Conservation (phyloP, 1,139 yeast genomes). For the Nematodospora anomalae region DNA sequence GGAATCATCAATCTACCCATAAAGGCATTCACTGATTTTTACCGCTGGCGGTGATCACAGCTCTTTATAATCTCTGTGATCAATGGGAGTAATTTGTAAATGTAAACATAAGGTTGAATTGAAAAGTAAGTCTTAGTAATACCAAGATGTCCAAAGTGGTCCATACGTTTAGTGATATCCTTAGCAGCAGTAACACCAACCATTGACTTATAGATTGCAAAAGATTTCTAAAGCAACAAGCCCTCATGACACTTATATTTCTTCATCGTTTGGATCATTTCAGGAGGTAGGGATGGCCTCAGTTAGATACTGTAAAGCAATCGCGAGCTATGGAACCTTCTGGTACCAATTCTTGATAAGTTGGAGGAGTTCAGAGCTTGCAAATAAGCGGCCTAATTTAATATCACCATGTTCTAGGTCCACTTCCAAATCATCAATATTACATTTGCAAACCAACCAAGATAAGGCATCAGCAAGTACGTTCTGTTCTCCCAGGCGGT, state of each 20-base stretch:
- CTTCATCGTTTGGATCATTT: neutral
- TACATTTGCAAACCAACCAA: too few relatives aligned
- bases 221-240: neutral
- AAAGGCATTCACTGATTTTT: neutral
- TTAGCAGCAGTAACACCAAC: neutral
- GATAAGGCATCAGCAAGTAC: slow-evolving; percentile 3
- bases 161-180: neutral
- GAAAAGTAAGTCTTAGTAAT: too few relatives aligned
- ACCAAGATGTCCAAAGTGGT: slow-evolving; percentile 1
- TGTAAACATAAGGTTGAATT: too few relatives aligned
- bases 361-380: too few relatives aligned
- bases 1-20: neutral
- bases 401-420: too few relatives aligned
- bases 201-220: too few relatives aligned
- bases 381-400: too few relatives aligned
- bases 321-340: too few relatives aligned
- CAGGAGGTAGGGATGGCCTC: neutral
- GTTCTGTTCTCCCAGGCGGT: slow-evolving; percentile 1
- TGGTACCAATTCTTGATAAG: too few relatives aligned
- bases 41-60: slow-evolving; percentile 1
- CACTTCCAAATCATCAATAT: too few relatives aligned
- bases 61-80: neutral
- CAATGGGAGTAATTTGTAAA: neutral
- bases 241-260: neutral
- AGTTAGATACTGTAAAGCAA: too few relatives aligned